Conservation (phyloP, 441 rosid genomes). For the Brassica balearica region DNA sequence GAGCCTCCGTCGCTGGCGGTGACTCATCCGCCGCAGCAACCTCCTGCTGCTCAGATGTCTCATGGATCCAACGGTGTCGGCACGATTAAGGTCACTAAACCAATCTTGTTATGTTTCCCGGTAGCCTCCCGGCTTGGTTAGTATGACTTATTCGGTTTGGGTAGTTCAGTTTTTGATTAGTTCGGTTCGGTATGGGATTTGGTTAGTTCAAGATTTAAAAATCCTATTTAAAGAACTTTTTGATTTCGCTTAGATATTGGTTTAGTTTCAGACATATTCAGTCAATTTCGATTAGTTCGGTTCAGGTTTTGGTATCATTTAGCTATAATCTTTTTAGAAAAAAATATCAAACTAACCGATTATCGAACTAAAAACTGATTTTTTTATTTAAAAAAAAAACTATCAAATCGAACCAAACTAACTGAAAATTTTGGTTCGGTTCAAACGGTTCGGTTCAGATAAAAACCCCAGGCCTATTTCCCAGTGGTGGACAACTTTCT, state of each 20-base stretch:
- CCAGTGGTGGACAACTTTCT: background rate
- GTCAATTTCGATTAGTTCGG: background rate
- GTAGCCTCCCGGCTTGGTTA: background rate
- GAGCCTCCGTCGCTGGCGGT: conserved; percentile 50
- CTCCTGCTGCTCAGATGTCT: conserved; percentile 57
- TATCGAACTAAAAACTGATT: background rate
- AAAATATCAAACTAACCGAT: background rate
- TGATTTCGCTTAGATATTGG: background rate
- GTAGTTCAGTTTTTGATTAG: background rate
- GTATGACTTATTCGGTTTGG: background rate
- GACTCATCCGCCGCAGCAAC: conserved; percentile 42
- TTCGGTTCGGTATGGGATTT: background rate
- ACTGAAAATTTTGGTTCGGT: background rate
- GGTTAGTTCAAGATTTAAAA: background rate
- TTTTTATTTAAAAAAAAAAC: background rate
- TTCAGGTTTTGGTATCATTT: background rate
- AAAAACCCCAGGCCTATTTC: background rate
- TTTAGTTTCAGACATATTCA: background rate
- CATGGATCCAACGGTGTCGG: conserved; percentile 79
- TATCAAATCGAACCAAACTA: background rate
- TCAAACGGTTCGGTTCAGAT: background rate
- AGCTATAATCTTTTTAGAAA: background rate
- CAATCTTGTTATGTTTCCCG: background rate
- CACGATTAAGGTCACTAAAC: conserved; percentile 59
- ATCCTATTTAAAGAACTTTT: background rate